A percentile compares a stretch with the other conserved stretches of the same genome.
Evolutionary conservation across 768 basidiomycete species (phyloP).

Genomic region (Ramaria sp.): DNA sequence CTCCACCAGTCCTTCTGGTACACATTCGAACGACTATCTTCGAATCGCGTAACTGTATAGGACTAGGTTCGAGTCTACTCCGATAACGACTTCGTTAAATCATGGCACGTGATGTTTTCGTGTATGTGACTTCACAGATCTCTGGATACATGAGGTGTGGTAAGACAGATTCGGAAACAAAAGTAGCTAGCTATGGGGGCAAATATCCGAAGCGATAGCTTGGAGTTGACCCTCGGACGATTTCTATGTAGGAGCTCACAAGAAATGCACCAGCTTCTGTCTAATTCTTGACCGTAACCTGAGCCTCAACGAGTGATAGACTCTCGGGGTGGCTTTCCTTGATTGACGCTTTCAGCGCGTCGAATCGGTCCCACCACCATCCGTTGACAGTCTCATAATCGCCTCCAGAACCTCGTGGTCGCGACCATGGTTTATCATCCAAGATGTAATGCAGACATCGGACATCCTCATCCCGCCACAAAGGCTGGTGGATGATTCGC

Average conservation of each 20-base stretch:
- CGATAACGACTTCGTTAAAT: too few relatives aligned
- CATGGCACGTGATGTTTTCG: too few relatives aligned
- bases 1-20: too few relatives aligned
- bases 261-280: background rate
- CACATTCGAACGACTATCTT: too few relatives aligned
- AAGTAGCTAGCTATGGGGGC: too few relatives aligned
- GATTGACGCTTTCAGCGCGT: constrained; percentile 20
- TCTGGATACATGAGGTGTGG: too few relatives aligned
- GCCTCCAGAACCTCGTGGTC: constrained; percentile 34
- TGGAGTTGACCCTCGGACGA: too few relatives aligned
- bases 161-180: too few relatives aligned
- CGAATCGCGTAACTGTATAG: too few relatives aligned
- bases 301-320: background rate
- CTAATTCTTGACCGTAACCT: background rate
- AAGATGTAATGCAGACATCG: constrained; percentile 84
- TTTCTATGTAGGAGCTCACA: background rate
- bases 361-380: constrained; percentile 80
- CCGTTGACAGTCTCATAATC: constrained; percentile 44
- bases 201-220: too few relatives aligned
- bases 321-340: background rate
- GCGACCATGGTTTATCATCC: constrained; percentile 78
- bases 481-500: constrained; percentile 50
- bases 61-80: too few relatives aligned
- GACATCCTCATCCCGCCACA: constrained; percentile 84
- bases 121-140: too few relatives aligned